These are phyloP conservation scores for Parafenestella ontariensis DNA, from an alignment of 2,329 filamentous ascomycete genomes.

Conservation along the genomic window DNA sequence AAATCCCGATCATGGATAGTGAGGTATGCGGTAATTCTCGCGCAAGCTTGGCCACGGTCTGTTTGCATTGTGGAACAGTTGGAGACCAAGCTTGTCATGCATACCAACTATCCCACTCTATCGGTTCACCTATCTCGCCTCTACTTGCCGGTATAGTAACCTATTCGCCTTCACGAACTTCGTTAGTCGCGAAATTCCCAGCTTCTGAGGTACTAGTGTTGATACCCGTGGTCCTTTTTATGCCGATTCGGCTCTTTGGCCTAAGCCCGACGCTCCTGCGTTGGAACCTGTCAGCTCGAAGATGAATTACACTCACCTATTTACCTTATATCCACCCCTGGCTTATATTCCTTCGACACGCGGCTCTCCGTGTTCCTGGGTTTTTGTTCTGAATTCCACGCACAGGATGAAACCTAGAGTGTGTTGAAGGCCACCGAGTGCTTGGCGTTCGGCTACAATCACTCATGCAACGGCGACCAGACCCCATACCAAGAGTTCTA, in stretches of 20 bases:
- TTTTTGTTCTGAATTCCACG: background rate
- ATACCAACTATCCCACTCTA: background rate
- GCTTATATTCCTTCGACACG: background rate
- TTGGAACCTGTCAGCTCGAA: no score
- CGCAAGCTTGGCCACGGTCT: background rate
- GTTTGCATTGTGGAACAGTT: background rate
- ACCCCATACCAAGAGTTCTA: background rate
- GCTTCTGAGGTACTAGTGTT: no score
- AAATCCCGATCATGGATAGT: no score
- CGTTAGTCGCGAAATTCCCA: no score
- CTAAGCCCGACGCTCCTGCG: no score
- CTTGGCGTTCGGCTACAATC: background rate
- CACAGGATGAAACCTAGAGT: constrained; percentile 10
- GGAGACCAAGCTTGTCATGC: background rate
- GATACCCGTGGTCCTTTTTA: no score
- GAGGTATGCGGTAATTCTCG: background rate
- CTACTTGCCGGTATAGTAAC: background rate
- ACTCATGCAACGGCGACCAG: constrained; percentile 5
- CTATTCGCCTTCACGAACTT: no score
- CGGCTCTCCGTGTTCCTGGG: background rate
- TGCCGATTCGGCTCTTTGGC: no score
- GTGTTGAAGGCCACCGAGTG: constrained; percentile 5
- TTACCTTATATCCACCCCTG: no score
- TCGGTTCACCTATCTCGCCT: background rate
- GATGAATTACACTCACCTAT: no score